Base-by-base conservation (phyloP, 2,329 filamentous ascomycete species). In the Penicillium sp. region DNA sequence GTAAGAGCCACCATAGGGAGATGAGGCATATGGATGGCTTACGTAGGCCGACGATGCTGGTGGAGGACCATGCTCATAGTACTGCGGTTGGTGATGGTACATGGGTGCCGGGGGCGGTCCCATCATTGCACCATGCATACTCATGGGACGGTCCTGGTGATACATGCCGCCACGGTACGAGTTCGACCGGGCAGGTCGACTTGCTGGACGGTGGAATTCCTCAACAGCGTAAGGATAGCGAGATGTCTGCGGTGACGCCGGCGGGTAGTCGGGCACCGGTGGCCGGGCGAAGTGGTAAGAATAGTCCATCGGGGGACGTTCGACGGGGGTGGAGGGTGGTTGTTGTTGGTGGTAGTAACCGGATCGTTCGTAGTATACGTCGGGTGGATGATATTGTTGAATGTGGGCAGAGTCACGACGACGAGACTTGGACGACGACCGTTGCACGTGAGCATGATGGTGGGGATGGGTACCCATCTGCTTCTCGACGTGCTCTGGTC, bases 161-260 rank as follows among this genome's bases (percentile, higher is more conserved):
- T 79, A 76, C 44, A 56, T 45, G 47, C 77, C 76, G 26, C 72
- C 67, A 58, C 78, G 73, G 56, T 79, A 78, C n/a, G 76, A 69
- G 60, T 70, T 70, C 24, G 78, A 74, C 37, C 74, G 73, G 62
- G 65, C 63, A 26, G 66, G 59, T 45, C 75, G 75, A 58, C 68
- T 70, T 13, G 73, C 62, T 51, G 70, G 61, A 72, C 70, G 60
- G 73, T 73, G 49, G 72, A 71, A 60, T 75, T 76, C 61, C 19
- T 76, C 72, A 42, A 68, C 64, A 33, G 69, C 63, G 5, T 69
- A 64, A 6, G 72, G 73, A 6, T 76, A 78, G 35, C 69, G 72
- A 26, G 71, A 37, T 49, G 68, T 65, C 33, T 75, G 74, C 8
- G 74, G 72, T 24, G 73, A 72, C 6, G 73, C 70, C n/a, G 75